phyloP scores from a whole-genome alignment of 345 rosid species.

The Cardamine resedifolia region DNA sequence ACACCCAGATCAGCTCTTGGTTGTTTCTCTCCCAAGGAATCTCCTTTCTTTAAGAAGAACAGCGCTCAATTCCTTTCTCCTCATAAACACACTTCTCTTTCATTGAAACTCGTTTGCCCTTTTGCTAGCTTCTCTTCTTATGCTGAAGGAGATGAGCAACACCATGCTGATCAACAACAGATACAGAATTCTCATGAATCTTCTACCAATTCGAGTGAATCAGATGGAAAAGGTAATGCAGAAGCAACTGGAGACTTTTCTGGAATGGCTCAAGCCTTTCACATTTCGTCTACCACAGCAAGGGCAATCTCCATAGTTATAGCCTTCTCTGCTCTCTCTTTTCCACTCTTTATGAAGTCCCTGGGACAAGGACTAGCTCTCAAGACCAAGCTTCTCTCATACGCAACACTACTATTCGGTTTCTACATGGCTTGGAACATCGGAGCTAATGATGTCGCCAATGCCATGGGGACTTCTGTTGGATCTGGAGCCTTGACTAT shows the following conservation, averaged over 20 bases:
- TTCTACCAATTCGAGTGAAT: not conserved
- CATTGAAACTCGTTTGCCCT: slow-evolving; percentile 41
- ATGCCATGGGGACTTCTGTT: slow-evolving; percentile 98
- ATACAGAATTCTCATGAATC: slow-evolving; percentile 31
- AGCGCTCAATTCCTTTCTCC: slow-evolving; percentile 24
- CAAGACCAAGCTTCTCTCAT: slow-evolving; percentile 70
- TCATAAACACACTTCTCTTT: slow-evolving; percentile 41
- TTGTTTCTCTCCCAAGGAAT: slow-evolving; percentile 37
- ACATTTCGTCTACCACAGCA: slow-evolving; percentile 70
- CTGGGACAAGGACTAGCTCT: slow-evolving; percentile 56
- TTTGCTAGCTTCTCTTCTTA: slow-evolving; percentile 75
- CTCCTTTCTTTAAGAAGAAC: slow-evolving; percentile 38
- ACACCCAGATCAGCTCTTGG: slow-evolving; percentile 41
- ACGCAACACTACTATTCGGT: slow-evolving; percentile 74
- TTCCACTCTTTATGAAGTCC: slow-evolving; percentile 79
- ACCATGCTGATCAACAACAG: slow-evolving; percentile 44
- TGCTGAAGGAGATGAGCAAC: slow-evolving; percentile 58
- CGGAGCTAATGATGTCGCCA: slow-evolving; percentile 98
- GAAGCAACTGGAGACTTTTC: slow-evolving; percentile 42
- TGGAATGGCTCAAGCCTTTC: slow-evolving; percentile 84
- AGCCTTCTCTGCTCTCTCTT: slow-evolving; percentile 66
- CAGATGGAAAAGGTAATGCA: slow-evolving; percentile 35
- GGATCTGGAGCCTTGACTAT: slow-evolving; percentile 88
- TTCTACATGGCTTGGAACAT: slow-evolving; percentile 99
- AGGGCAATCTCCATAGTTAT: slow-evolving; percentile 59